Evolutionary conservation across 495 filamentous ascomycete genomes (phyloP).

Genomic region (Gamarada debralockiae): DNA sequence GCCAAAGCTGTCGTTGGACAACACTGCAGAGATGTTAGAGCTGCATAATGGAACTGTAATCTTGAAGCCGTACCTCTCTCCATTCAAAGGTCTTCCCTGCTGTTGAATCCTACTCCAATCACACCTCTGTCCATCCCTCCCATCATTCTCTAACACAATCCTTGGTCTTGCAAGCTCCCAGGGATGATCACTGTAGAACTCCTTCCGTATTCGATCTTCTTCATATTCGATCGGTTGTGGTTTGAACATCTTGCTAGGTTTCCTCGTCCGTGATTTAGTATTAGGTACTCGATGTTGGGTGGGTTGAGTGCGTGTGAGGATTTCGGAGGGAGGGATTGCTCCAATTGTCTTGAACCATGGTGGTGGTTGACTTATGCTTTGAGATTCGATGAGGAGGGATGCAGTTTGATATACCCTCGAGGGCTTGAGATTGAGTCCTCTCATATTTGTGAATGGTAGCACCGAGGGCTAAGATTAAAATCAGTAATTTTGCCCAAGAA

Average conservation of each 20-base stretch:
- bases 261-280: constrained; percentile 49
- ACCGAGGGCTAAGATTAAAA: neutral
- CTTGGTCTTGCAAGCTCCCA: constrained; percentile 93
- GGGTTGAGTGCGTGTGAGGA: constrained; percentile 64
- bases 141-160: constrained; percentile 79
- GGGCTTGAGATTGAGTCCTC: constrained; percentile 68
- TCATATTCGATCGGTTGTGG: constrained; percentile 76
- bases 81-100: constrained; percentile 73
- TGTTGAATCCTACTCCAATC: constrained; percentile 82
- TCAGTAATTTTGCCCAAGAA: neutral
- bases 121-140: constrained; percentile 66
- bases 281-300: constrained; percentile 55
- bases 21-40: constrained; percentile 55
- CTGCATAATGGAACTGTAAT: neutral
- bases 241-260: constrained; percentile 71
- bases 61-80: constrained; percentile 70
- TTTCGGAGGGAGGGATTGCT: constrained; percentile 75
- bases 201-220: constrained; percentile 74
- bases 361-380: constrained; percentile 43
- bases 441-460: constrained; percentile 42
- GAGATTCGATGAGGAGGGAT: constrained; percentile 45
- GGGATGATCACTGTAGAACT: constrained; percentile 91
- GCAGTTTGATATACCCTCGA: constrained; percentile 69
- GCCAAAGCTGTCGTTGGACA: constrained; percentile 84
- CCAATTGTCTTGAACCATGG: constrained; percentile 74